Conservation (phyloP, 177 flowering plant genomes). For the Vitis hybrid region DNA sequence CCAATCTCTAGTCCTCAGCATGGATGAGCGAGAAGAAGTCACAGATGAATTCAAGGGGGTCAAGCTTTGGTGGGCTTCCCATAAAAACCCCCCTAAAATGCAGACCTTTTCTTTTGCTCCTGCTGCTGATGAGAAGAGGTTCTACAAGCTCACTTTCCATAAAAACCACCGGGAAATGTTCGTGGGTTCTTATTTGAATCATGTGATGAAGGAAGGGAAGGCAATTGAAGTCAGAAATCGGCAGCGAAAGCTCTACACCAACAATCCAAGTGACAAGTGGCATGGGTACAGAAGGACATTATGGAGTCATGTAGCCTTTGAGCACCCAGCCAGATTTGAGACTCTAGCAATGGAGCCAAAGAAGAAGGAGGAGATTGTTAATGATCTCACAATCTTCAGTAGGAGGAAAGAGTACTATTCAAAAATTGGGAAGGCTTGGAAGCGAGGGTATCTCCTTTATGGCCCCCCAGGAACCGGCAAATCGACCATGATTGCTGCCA, state of each 20-base stretch:
- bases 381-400: constrained; percentile 48
- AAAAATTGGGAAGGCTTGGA: constrained; percentile 66
- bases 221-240: constrained; percentile 20
- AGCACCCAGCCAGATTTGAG: constrained; percentile 59
- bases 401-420: constrained; percentile 53
- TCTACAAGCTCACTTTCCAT: constrained; percentile 27
- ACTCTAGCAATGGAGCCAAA: constrained; percentile 58
- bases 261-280: constrained; percentile 21
- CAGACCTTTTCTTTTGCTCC: constrained; percentile 12
- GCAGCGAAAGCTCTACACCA: constrained; percentile 33
- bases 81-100: not conserved
- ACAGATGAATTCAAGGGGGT: constrained; percentile 32
- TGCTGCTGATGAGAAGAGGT: constrained; percentile 20
- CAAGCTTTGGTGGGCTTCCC: constrained; percentile 27
- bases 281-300: not conserved
- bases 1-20: constrained; percentile 27
- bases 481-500: constrained; percentile 68
- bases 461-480: constrained; percentile 79
- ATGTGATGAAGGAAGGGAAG: constrained; percentile 27
- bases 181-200: constrained; percentile 11
- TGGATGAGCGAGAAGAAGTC: constrained; percentile 36
- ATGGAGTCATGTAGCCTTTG: constrained; percentile 65
- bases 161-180: constrained; percentile 20
- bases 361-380: constrained; percentile 50
- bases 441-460: constrained; percentile 59